Percentiles rank a stretch among this genome's conserved stretches.
These are phyloP conservation scores for Zygosaccharomyces siamensis DNA, from an alignment of 805 yeast species.

Conservation along the genomic window DNA sequence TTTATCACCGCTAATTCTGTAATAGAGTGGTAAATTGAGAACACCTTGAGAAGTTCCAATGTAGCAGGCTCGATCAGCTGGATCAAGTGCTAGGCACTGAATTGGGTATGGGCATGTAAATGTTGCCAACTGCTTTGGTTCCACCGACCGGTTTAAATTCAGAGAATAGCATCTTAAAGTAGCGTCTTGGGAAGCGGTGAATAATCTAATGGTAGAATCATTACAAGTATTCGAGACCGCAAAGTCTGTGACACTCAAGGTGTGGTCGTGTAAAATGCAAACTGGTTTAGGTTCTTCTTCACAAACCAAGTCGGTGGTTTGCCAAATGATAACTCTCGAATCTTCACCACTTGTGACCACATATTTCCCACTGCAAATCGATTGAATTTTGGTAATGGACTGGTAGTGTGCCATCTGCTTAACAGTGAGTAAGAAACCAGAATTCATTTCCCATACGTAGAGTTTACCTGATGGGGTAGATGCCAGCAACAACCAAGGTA, in stretches of 20 bases:
- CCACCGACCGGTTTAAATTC: constrained; percentile 11
- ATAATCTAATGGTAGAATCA: constrained; percentile 52
- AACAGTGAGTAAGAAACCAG: constrained; percentile 69
- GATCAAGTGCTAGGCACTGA: constrained; percentile 60
- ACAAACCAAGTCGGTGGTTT: constrained; percentile 49
- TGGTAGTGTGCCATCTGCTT: constrained; percentile 81
- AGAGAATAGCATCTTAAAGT: constrained; percentile 71
- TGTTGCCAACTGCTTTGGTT: constrained; percentile 51
- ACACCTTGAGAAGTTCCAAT: constrained; percentile 63
- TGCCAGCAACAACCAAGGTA: constrained; percentile 68
- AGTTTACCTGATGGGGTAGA: constrained; percentile 57
- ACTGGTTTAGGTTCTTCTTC: constrained; percentile 49
- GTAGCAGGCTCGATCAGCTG: constrained; percentile 71
- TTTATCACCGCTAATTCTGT: constrained; percentile 35
- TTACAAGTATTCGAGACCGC: constrained; percentile 44
- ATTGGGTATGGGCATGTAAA: constrained; percentile 62
- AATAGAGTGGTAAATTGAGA: constrained; percentile 25
- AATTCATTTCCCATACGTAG: constrained; percentile 77
- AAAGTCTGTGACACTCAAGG: constrained; percentile 41
- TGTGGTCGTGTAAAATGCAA: constrained; percentile 56
- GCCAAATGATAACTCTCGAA: constrained; percentile 75
- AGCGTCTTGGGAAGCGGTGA: constrained; percentile 66
- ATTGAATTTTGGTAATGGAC: constrained; percentile 52
- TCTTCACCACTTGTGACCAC: constrained; percentile 77
- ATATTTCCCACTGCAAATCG: constrained; percentile 58